phyloP scores from a whole-genome alignment of 2,329 filamentous ascomycete species.

The Alternaria viburni region DNA sequence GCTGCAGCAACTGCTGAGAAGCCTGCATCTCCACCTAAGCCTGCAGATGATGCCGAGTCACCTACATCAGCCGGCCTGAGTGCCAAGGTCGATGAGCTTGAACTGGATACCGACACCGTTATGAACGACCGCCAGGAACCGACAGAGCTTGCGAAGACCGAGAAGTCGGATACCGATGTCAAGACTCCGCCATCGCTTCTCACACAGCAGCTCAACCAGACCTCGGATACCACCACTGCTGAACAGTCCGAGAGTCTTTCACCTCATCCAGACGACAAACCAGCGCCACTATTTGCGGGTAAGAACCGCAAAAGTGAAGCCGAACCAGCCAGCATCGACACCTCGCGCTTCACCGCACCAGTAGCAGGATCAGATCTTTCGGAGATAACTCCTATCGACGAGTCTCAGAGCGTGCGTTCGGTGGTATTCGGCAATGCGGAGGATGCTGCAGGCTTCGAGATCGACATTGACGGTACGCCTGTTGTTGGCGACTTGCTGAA shows the following conservation, averaged over 20 bases:
- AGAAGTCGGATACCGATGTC: conserved; percentile 30
- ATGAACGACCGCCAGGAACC: conserved; percentile 48
- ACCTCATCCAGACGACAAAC: conserved; percentile 70
- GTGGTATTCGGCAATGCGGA: conserved; percentile 45
- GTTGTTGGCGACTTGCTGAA: conserved; percentile 96
- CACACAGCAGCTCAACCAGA: conserved; percentile 51
- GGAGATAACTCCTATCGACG: conserved; percentile 48
- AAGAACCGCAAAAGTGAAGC: conserved; percentile 44
- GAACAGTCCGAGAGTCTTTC: conserved; percentile 49
- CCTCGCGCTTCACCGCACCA: conserved; percentile 35
- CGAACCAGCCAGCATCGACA: conserved; percentile 36
- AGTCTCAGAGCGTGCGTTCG: conserved; percentile 41
- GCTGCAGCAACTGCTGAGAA: conserved; percentile 24
- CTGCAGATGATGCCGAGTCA: conserved; percentile 46
- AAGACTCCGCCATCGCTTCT: conserved; percentile 49
- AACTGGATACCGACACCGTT: conserved; percentile 64
- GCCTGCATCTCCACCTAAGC: conserved; percentile 26
- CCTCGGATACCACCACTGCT: conserved; percentile 30
- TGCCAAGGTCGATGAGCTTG: conserved; percentile 62
- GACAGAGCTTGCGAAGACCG: conserved; percentile 24
- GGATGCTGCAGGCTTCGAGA: conserved; percentile 56
- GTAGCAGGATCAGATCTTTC: conserved; percentile 39
- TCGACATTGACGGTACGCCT: conserved; percentile 68
- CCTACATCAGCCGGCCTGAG: conserved; percentile 62
- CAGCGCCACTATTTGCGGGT: conserved; percentile 68